Percentiles rank a stretch among this genome's conserved stretches.
These are phyloP conservation scores for Teratosphaeria destructans DNA, from an alignment of 2,329 filamentous ascomycete species.

Conservation along the genomic window DNA sequence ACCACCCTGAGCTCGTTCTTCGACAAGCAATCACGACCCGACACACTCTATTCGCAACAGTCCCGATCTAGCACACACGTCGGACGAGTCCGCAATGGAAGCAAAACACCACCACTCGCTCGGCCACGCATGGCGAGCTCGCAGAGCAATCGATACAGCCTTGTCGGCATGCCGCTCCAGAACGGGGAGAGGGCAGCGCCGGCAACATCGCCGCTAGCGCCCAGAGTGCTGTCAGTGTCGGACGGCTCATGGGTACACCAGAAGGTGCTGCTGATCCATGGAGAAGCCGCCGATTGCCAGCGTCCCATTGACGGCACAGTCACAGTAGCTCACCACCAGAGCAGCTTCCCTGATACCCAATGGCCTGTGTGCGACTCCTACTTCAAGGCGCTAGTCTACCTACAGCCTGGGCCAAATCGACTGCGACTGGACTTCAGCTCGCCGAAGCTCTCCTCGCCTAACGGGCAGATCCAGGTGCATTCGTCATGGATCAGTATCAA, in stretches of 20 bases:
- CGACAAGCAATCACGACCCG: constrained; percentile 65
- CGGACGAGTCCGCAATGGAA: constrained; percentile 40
- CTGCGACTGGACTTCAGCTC: constrained; percentile 77
- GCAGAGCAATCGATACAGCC: constrained; percentile 48
- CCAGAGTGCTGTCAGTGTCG: constrained; percentile 64
- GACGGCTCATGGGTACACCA: constrained; percentile 88
- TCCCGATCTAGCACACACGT: constrained; percentile 50
- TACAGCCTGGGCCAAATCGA: constrained; percentile 83
- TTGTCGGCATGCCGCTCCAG: constrained; percentile 26
- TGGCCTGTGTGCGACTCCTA: constrained; percentile 86
- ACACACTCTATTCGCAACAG: constrained; percentile 56
- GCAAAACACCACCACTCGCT: constrained; percentile 29
- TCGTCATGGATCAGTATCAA: constrained; percentile 73
- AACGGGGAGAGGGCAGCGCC: constrained; percentile 14
- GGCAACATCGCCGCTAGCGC: constrained; percentile 64
- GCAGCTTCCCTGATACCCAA: constrained; percentile 67
- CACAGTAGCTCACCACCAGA: constrained; percentile 71
- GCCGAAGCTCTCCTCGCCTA: constrained; percentile 64
- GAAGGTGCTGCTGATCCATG: constrained; percentile 74
- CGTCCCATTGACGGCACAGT: constrained; percentile 67
- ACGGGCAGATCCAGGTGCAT: constrained; percentile 59
- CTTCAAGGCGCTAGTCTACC: constrained; percentile 83
- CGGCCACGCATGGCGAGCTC: constrained; percentile 20
- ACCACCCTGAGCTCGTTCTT: constrained; percentile 38
- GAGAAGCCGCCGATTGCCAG: constrained; percentile 66